Conservation (phyloP, 1,139 yeast species). For the Debaryomyces singareniensis region DNA sequence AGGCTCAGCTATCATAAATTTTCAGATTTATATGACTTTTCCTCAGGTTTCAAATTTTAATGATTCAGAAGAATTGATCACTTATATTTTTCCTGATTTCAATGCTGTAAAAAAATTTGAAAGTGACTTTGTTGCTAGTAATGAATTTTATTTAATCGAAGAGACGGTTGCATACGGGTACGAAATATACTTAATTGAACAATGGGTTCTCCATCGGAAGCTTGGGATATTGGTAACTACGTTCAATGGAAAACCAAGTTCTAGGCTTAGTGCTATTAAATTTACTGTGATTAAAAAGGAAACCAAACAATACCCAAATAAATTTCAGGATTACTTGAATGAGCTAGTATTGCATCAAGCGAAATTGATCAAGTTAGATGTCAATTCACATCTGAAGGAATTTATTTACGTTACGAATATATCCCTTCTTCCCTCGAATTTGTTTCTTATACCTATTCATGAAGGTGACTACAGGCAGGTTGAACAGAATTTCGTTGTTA, state of each 20-base stretch:
- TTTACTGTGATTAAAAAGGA: conserved; percentile 55
- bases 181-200: conserved; percentile 87
- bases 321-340: conserved; percentile 54
- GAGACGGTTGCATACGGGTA: conserved; percentile 57
- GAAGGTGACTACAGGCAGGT: conserved; percentile 52
- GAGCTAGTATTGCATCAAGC: conserved; percentile 61
- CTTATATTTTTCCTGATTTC: conserved; percentile 46
- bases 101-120: conserved; percentile 45
- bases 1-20: not conserved
- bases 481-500: conserved; percentile 57
- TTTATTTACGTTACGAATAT: conserved; percentile 74
- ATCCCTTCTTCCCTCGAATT: conserved; percentile 69
- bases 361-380: conserved; percentile 31
- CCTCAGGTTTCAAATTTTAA: not conserved
- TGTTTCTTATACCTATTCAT: conserved; percentile 66
- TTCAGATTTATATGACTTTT: not conserved
- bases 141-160: conserved; percentile 34
- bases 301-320: conserved; percentile 50
- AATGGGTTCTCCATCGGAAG: conserved; percentile 78
- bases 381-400: conserved; percentile 16
- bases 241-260: conserved; percentile 73
- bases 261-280: conserved; percentile 54
- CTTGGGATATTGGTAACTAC: conserved; percentile 67
- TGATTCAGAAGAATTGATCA: conserved; percentile 23
- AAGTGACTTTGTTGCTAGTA: conserved; percentile 29